These are phyloP conservation scores for Spathaspora passalidarum DNA, from an alignment of 805 yeast species.

Conservation along the genomic window DNA sequence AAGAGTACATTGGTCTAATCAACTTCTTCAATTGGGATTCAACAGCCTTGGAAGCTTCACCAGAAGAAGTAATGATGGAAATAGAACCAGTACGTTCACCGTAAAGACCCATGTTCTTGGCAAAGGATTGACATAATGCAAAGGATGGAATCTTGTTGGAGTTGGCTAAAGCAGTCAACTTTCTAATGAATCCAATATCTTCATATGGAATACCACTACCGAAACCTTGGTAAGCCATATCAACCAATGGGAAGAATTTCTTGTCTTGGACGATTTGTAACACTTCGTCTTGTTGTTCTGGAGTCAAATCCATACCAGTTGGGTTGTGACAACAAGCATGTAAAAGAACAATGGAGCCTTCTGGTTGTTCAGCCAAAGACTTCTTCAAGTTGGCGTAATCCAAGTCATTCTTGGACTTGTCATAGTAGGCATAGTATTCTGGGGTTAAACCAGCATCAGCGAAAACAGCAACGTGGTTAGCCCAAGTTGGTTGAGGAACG, in stretches of 20 bases:
- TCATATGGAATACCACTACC: slow-evolving; percentile 78
- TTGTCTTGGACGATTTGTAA: slow-evolving; percentile 57
- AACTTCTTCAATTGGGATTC: slow-evolving; percentile 81
- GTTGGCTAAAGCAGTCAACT: slow-evolving; percentile 48
- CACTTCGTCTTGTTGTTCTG: slow-evolving; percentile 76
- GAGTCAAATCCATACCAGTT: slow-evolving; percentile 88
- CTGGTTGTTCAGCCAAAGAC: slow-evolving; percentile 53
- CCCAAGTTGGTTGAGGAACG: slow-evolving; percentile 92
- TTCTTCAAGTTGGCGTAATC: slow-evolving; percentile 62
- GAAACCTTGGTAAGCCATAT: slow-evolving; percentile 95
- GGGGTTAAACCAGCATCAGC: slow-evolving; percentile 65
- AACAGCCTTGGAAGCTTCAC: slow-evolving; percentile 49
- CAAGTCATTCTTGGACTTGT: slow-evolving; percentile 56
- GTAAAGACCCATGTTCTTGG: slow-evolving; percentile 48
- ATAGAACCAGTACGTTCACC: slow-evolving; percentile 74
- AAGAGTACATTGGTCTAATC: slow-evolving; percentile 84
- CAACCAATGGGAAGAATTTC: slow-evolving; percentile 75
- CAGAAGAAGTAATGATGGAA: slow-evolving; percentile 55
- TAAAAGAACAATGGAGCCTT: slow-evolving; percentile 65
- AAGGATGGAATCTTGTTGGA: slow-evolving; percentile 48
- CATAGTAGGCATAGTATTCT: slow-evolving; percentile 69
- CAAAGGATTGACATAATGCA: slow-evolving; percentile 50
- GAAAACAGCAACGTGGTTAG: slow-evolving; percentile 84
- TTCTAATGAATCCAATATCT: slow-evolving; percentile 54
- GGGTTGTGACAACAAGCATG: slow-evolving; percentile 98